These are phyloP conservation scores for Fraxinus pennsylvanica DNA, from an alignment of 257 asterid genomes.

Conservation along the genomic window DNA sequence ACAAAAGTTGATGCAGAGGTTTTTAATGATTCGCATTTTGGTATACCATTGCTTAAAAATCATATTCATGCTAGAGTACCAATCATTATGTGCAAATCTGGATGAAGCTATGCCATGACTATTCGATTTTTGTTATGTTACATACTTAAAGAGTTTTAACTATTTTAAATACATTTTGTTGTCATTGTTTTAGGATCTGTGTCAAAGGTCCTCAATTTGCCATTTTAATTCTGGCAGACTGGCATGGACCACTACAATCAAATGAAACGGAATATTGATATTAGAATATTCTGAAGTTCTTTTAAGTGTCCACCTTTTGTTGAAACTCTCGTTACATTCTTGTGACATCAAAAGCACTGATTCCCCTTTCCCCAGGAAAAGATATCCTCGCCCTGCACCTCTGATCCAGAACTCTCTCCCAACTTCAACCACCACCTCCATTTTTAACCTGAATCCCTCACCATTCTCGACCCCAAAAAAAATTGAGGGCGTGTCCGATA, in stretches of 20 bases:
- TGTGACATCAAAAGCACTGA: background rate
- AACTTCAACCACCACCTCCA: background rate
- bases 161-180: background rate
- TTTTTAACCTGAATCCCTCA: background rate
- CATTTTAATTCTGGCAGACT: background rate
- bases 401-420: background rate
- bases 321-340: background rate
- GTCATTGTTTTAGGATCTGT: background rate
- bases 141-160: background rate
- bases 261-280: background rate
- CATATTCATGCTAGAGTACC: background rate
- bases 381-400: background rate
- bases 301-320: background rate
- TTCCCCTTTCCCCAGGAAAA: background rate
- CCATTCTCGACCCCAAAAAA: background rate
- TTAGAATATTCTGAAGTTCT: background rate
- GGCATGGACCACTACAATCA: background rate
- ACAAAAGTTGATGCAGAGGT: background rate
- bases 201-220: slow-evolving; percentile 7
- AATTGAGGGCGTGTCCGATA: background rate
- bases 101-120: background rate
- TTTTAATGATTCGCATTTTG: background rate
- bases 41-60: background rate
- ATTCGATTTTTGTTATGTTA: background rate
- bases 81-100: background rate